These are phyloP conservation scores for Tuber magnatum DNA, from an alignment of 495 filamentous ascomycete genomes.

Conservation along the genomic window DNA sequence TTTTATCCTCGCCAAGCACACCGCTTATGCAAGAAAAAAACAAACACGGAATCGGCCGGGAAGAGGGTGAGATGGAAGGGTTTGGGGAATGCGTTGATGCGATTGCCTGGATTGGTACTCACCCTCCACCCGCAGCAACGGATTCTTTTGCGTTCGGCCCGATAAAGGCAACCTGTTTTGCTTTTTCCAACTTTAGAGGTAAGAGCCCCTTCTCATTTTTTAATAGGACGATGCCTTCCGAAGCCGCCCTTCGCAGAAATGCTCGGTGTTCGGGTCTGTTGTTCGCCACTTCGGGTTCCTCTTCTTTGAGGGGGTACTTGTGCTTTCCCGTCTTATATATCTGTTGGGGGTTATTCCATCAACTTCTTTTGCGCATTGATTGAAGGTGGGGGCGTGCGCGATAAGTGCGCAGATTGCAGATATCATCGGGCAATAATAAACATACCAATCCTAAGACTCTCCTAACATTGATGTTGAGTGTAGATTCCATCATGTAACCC, in stretches of 20 bases:
- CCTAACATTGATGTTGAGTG: conserved; percentile 57
- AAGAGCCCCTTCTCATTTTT: conserved; percentile 64
- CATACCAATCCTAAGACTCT: conserved; percentile 55
- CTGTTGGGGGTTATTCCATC: conserved; percentile 18
- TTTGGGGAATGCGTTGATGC: not conserved
- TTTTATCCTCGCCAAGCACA: not conserved
- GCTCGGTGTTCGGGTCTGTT: conserved; percentile 50
- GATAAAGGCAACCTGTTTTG: conserved; percentile 57
- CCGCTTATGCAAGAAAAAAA: conserved; percentile 11
- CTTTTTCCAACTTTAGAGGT: conserved; percentile 53
- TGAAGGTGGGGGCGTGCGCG: not conserved
- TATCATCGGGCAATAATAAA: conserved; percentile 6
- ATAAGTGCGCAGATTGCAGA: not conserved
- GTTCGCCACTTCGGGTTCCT: conserved; percentile 45
- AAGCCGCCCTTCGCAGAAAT: conserved; percentile 58
- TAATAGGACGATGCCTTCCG: conserved; percentile 63
- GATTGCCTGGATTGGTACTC: conserved; percentile 10
- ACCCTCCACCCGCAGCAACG: conserved; percentile 41
- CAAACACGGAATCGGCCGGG: not conserved
- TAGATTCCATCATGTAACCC: conserved; percentile 45
- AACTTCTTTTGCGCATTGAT: not conserved
- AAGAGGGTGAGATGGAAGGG: not conserved
- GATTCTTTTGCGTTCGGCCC: conserved; percentile 59
- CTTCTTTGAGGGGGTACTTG: conserved; percentile 34
- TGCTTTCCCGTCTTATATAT: conserved; percentile 41